Base-by-base conservation (phyloP, 1,139 yeast species). In the Geotrichum fermentans region DNA sequence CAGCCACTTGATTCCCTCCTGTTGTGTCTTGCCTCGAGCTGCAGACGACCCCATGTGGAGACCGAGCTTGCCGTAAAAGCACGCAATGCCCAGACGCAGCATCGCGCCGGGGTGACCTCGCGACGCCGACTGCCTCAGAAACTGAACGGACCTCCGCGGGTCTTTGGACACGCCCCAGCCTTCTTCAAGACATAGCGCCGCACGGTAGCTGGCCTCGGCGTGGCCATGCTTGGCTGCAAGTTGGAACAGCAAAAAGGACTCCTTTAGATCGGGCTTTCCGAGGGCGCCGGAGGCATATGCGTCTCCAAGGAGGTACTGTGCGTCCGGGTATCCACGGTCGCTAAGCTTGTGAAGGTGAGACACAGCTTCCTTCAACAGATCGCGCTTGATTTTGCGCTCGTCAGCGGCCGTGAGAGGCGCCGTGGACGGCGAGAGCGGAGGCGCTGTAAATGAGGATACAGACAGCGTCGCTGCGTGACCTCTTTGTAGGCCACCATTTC, bases 101-200 rank as follows among this genome's bases (percentile, higher is more conserved):
- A 90, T 88, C 4, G 97, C 96, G 13, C 96, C 92, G 0, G 97
- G 89, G 64, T 92, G 98, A 62, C 87, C 87, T 61, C 84, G 83
- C 26, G 90, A 77, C 0, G 97, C 96, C 0, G 97, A 96, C 66
- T 83, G 83, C 62, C 86, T 83, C 54, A 88, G 71, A 65, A 83
- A 89, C 57, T 87, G 95, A 11, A 88, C 71, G 1, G 95, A 92
- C 60, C 88, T 83, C 51, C 95, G 76, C 0, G 95, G 81, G 65
- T 92, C 97, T 60, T 95, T 78, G 16, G 89, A 82, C 5, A 94
- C 85, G 4, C 98, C 98, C 68, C 90, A 73, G 5, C 97, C 97
- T 68, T 88, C 95, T 67, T 90, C 96, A 58, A 82, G 85, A 66
- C 97, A 90, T 53, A 85, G 78, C 0, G 97, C 88, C 0, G 96